Base-by-base conservation (phyloP, 768 basidiomycete genomes). In the Neoboletus magnificus region DNA sequence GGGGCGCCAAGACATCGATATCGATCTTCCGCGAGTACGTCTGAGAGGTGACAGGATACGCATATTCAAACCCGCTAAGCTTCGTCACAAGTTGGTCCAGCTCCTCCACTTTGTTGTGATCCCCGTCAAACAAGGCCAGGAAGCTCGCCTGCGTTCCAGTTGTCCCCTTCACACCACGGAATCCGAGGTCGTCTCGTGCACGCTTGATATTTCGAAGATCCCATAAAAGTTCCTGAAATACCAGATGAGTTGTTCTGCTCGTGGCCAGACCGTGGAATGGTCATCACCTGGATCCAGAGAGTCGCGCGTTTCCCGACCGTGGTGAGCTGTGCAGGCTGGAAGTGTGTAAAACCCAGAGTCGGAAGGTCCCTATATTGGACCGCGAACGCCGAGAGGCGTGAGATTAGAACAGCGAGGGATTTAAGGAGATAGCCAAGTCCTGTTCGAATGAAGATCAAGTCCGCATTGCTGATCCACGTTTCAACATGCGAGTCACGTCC, bases 21-120 rank as follows among this genome's bases (percentile, higher is more conserved):
- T 98, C 97, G 67, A 99, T 91, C 75, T 99, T 99, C 60, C 97
- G 83, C 16, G 95, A 98, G 73, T 99, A 99, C 0, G 97, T 99
- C 76, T 99, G 97, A 10, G 94, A 96, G 3, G 97, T 97, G 52
- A 98, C 94, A 1, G 96, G 97, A 74, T 98, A 98, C 20, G 92
- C 91, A 66, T 95, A 97, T 36, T 82, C 79, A 75, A 98, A 98
- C 3, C 94, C 96, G 40, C 85, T 91, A 35, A 98, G 84, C 67
- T 89, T 81, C 15, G 97, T 96, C 15, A 99, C 95, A 46, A 87
- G 83, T 57, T 78, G 78, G 71, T 98, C 97, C 37, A 99, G 84
- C 33, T 86, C 80, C 68, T 94, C 89, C 25, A 98, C 96, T 79
- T 98, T 98, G 59, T 84, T 84, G 70, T 99, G 95, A 69, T 98